Percentiles rank a stretch among this genome's conserved stretches.
Evolutionary conservation across 176 grass and related monocot species (phyloP).

Genomic region (Hordeum marinum): DNA sequence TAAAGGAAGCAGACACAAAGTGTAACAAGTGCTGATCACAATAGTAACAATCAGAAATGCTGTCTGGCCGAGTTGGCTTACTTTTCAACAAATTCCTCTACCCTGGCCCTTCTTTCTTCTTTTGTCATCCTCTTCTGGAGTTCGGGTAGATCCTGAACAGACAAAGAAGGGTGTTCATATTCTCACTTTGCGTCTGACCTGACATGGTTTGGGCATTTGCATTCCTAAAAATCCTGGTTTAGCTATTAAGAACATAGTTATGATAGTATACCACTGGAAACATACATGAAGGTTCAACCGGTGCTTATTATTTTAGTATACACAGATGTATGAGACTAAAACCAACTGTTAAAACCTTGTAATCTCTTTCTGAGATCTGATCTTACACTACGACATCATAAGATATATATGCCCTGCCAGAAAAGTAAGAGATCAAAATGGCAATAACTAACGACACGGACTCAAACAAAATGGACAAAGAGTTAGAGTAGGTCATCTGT

Average conservation of each 20-base stretch:
- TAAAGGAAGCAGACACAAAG: not conserved
- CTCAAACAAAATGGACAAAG: not conserved
- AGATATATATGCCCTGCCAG: not conserved
- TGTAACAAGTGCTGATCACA: not conserved
- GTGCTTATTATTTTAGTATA: not conserved
- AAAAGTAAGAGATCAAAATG: not conserved
- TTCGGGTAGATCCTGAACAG: conserved; percentile 13
- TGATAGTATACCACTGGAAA: not conserved
- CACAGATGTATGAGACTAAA: not conserved
- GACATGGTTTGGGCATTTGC: not conserved
- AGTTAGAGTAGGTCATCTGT: no score
- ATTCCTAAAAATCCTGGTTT: not conserved
- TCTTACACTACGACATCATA: not conserved
- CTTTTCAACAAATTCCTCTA: conserved; percentile 22
- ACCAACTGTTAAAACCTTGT: not conserved
- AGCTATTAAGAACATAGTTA: not conserved
- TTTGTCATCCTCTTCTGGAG: conserved; percentile 24
- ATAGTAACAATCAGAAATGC: not conserved
- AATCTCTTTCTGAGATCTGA: not conserved
- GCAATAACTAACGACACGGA: not conserved
- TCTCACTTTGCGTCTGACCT: not conserved
- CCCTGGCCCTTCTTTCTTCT: conserved; percentile 22
- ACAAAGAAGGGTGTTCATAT: conserved; percentile 13
- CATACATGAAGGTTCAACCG: not conserved
- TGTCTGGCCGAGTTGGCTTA: not conserved